These are phyloP conservation scores for Cercospora janseana DNA, from an alignment of 2,329 filamentous ascomycete species.

Conservation along the genomic window DNA sequence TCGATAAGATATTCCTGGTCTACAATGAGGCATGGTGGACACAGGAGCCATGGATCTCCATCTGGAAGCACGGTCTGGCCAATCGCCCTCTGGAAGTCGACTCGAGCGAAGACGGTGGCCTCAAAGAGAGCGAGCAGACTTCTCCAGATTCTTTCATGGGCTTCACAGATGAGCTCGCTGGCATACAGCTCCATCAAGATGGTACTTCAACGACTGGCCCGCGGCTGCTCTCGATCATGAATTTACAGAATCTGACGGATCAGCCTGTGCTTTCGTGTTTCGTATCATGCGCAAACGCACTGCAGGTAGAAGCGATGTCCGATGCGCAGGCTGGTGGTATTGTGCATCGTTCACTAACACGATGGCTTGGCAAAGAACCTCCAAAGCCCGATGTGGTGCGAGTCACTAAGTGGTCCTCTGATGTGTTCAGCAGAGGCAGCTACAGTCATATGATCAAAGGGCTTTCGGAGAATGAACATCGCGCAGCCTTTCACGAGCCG, in stretches of 20 bases:
- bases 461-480: constrained; percentile 23
- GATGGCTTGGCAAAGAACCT: constrained; percentile 26
- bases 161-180: constrained; percentile 27
- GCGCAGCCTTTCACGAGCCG: constrained; percentile 24
- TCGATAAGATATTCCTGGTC: constrained; percentile 31
- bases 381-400: constrained; percentile 26
- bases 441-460: constrained; percentile 32
- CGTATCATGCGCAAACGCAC: constrained; percentile 29
- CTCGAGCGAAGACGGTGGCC: not conserved
- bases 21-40: constrained; percentile 29
- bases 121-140: not conserved
- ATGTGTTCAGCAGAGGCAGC: constrained; percentile 26
- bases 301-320: constrained; percentile 24
- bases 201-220: constrained; percentile 19
- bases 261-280: constrained; percentile 26
- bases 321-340: constrained; percentile 23
- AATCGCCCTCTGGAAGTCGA: constrained; percentile 6
- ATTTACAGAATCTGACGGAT: constrained; percentile 27
- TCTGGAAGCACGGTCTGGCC: constrained; percentile 22
- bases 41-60: constrained; percentile 23
- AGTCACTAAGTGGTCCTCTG: constrained; percentile 29
- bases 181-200: constrained; percentile 23
- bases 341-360: constrained; percentile 26
- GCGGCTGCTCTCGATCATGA: constrained; percentile 24
- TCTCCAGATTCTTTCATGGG: constrained; percentile 26